These are phyloP conservation scores for Fagus crenata DNA, from an alignment of 306 rosid genomes.

Conservation along the genomic window DNA sequence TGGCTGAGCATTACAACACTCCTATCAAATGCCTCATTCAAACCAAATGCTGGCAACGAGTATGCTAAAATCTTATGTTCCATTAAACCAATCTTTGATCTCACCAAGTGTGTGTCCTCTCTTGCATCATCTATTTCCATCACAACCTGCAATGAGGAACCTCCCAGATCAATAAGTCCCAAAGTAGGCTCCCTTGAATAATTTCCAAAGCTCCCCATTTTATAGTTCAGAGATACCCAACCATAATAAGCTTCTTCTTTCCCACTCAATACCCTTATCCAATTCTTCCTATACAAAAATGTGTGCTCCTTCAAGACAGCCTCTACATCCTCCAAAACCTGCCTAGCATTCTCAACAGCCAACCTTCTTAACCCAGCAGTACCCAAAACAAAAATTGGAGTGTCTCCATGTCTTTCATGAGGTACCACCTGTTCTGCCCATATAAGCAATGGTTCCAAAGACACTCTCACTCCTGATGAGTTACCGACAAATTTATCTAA, in stretches of 20 bases:
- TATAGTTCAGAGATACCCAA: conserved; percentile 83
- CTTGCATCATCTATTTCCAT: conserved; percentile 45
- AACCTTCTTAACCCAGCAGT: conserved; percentile 82
- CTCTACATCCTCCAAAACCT: conserved; percentile 55
- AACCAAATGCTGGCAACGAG: conserved; percentile 70
- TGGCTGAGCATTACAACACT: conserved; percentile 50
- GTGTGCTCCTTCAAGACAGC: conserved; percentile 49
- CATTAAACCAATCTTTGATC: conserved; percentile 48
- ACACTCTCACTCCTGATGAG: conserved; percentile 53
- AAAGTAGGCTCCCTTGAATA: conserved; percentile 44
- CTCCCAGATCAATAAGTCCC: conserved; percentile 86
- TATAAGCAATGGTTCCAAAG: conserved; percentile 67
- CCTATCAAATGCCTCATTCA: conserved; percentile 84
- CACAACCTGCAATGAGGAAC: conserved; percentile 81
- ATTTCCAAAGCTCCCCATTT: conserved; percentile 53
- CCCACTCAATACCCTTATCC: conserved; percentile 87
- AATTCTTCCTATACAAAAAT: conserved; percentile 49
- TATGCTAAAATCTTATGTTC: conserved; percentile 52
- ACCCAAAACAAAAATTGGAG: conserved; percentile 71
- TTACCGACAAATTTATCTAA: conserved; percentile 69
- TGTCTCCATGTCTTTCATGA: conserved; percentile 36
- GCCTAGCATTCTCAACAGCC: conserved; percentile 34
- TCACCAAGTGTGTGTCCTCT: conserved; percentile 44
- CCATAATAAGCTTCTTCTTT: conserved; percentile 87
- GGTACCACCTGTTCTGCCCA: conserved; percentile 70